Evolutionary conservation across 2,329 filamentous ascomycete genomes (phyloP).

Genomic region (Drechmeria coniospora): DNA sequence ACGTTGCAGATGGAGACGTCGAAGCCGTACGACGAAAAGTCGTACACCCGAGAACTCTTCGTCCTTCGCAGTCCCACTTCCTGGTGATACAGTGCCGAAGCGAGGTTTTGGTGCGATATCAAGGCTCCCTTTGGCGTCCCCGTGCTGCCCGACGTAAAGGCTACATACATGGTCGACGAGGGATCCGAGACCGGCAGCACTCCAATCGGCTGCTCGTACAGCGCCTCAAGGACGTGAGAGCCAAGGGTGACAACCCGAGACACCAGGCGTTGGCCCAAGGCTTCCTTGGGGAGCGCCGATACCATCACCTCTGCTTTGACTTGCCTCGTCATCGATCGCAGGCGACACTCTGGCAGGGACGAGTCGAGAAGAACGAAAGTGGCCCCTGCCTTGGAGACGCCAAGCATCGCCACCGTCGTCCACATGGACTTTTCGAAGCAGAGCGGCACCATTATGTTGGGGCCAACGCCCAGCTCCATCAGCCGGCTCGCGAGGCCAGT

Average conservation of each 20-base stretch:
- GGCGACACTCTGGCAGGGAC: conserved; percentile 1
- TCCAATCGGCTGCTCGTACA: too few species aligned
- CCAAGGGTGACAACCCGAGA: not conserved
- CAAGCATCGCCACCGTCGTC: conserved; percentile 15
- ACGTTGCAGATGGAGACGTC: not conserved
- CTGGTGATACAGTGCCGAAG: not conserved
- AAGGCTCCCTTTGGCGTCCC: not conserved
- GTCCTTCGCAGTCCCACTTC: not conserved
- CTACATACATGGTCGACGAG: not conserved
- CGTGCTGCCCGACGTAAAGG: not conserved
- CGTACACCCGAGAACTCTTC: not conserved
- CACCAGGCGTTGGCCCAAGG: not conserved
- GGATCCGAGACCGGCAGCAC: too few species aligned
- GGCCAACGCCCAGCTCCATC: conserved; percentile 6
- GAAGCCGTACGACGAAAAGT: not conserved
- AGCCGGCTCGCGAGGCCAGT: conserved; percentile 4
- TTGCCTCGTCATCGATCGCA: conserved; percentile 1
- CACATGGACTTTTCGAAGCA: conserved; percentile 20
- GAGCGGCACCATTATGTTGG: conserved; percentile 12
- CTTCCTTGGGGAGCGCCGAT: not conserved
- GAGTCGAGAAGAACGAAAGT: conserved; percentile 5
- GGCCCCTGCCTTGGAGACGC: conserved; percentile 16
- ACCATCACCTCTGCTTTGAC: conserved; percentile 1
- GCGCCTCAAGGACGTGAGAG: too few species aligned
- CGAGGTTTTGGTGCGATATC: not conserved